Base-by-base conservation (phyloP, 208 protist species). In the Paratrypanosoma confusum region DNA sequence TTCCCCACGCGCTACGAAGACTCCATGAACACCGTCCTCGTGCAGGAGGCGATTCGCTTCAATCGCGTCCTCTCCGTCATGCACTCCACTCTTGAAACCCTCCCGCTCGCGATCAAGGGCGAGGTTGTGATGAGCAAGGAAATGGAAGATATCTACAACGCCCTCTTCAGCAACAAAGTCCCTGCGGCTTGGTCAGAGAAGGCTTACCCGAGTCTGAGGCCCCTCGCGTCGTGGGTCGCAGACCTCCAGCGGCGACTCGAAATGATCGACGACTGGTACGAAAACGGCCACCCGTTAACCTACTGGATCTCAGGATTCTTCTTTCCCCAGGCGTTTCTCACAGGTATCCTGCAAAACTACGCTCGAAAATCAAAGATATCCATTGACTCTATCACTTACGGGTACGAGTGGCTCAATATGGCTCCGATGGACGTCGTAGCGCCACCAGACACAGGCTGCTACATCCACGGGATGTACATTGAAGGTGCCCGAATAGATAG, bases 21-120 rank as follows among this genome's bases (percentile, higher is more conserved):
- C 66, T 97, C 91, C 3, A 97, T 99, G 93, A 98, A 98, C 71
- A 98, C 96, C 10, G 96, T 99, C 25, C 60, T 99, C 13, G 78
- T 92, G 21, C 97, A 99, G 68, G 97, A 99, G 74, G 84, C 94
- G 17, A 94, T 96, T 48, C 83, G 94, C n/a, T 96, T 98, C 49
- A 90, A 96, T 48, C 86, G 93, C 16, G 57, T 99, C 16, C 56
- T 89, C n/a, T 62, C 74, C 0, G 66, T 79, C 11, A 56, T 96
- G 18, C 65, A 83, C 37, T 61, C 58, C 35, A 90, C 84, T 3
- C 71, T 95, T 18, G 71, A 83, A 40, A 54, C 53, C 41, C 69
- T 96, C 43, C 72, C 82, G 6, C 78, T 94, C 34, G 97, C 95
- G 5, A 81, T 99, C 54, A 96, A 97, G 45, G 97, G 97, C 21